Conservation (phyloP, 75 land plant genomes). For the Cryptomeria japonica region DNA sequence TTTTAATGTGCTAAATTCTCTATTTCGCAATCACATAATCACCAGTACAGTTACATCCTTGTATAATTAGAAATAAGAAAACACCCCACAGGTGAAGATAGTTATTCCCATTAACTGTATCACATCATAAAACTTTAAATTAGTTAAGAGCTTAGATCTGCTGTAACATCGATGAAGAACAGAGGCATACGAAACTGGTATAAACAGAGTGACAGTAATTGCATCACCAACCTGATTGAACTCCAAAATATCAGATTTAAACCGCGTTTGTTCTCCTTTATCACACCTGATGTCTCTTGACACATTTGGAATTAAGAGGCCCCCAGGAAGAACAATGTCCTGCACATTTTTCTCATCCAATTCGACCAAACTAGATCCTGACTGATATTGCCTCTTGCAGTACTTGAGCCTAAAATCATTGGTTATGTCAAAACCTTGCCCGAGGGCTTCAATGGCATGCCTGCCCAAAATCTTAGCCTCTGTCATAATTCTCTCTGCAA, state of each 20-base stretch:
- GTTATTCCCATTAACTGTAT: not conserved
- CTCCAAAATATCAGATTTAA: constrained; percentile 67
- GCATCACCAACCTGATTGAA: constrained; percentile 68
- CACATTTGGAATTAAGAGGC: constrained; percentile 48
- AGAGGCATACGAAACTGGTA: not conserved
- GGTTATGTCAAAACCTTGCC: constrained; percentile 79
- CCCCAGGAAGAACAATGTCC: constrained; percentile 62
- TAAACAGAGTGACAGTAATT: too few relatives aligned
- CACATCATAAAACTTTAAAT: not conserved
- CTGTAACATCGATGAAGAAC: not conserved
- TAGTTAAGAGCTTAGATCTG: not conserved
- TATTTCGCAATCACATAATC: not conserved
- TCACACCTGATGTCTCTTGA: constrained; percentile 69
- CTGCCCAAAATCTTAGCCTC: constrained; percentile 27
- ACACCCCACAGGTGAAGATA: not conserved
- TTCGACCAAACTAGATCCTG: constrained; percentile 54
- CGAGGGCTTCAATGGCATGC: constrained; percentile 70
- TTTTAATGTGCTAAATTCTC: not conserved
- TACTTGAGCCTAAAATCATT: constrained; percentile 74
- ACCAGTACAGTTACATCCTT: not conserved
- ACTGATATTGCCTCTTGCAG: constrained; percentile 41
- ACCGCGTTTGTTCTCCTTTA: constrained; percentile 74
- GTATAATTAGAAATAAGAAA: not conserved
- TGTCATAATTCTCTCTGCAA: not conserved
- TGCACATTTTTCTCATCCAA: constrained; percentile 40